Conservation (phyloP, 2,329 filamentous ascomycete species). For the Ophiocordyceps robertsii region DNA sequence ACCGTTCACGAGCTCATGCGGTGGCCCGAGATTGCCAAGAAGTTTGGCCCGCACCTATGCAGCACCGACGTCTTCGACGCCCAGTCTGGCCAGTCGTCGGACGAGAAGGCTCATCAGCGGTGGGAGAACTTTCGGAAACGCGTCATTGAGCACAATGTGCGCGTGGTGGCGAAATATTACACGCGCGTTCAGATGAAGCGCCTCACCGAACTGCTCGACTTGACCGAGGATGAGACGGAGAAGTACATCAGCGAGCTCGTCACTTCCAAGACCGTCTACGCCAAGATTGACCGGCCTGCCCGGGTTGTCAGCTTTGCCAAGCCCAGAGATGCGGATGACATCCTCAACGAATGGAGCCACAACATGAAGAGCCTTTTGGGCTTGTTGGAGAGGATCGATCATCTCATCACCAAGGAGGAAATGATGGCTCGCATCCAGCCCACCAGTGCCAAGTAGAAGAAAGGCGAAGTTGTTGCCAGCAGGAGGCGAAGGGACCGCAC, state of each 20-base stretch:
- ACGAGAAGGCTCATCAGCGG: constrained; percentile 70
- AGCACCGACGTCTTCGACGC: constrained; percentile 80
- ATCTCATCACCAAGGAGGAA: constrained; percentile 98
- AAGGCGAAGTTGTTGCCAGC: constrained; percentile 12
- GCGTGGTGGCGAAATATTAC: constrained; percentile 97
- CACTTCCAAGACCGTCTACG: constrained; percentile 94
- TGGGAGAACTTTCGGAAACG: constrained; percentile 96
- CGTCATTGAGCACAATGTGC: constrained; percentile 97
- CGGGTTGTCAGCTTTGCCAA: constrained; percentile 89
- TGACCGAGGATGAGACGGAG: constrained; percentile 91
- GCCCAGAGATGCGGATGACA: constrained; percentile 86
- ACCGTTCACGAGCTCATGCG: constrained; percentile 95
- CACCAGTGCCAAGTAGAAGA: constrained; percentile 22
- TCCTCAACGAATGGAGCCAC: constrained; percentile 95
- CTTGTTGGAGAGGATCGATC: constrained; percentile 80
- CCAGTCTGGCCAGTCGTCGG: constrained; percentile 47
- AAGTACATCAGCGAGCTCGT: constrained; percentile 98
- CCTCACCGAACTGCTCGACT: constrained; percentile 78
- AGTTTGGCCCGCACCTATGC: constrained; percentile 80
- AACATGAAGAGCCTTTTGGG: constrained; percentile 93
- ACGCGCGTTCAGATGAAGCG: constrained; percentile 90
- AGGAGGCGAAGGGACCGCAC: not conserved
- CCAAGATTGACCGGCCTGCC: constrained; percentile 91
- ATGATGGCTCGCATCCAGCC: constrained; percentile 99
- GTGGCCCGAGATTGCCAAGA: constrained; percentile 85